These are phyloP conservation scores for Canavalia ensiformis DNA, from an alignment of 306 rosid genomes.

Conservation along the genomic window DNA sequence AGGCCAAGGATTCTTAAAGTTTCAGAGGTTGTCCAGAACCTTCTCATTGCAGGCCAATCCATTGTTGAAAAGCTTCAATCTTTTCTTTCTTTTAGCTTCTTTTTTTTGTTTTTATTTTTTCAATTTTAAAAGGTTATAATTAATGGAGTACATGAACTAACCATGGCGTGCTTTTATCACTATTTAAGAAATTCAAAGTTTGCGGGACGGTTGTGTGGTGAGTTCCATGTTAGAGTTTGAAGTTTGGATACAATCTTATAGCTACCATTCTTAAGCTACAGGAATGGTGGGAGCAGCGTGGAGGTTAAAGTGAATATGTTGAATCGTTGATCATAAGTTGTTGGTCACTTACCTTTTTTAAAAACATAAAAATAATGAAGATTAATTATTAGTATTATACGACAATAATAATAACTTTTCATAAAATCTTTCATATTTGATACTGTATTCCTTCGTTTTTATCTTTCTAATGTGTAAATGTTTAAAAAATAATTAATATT, in stretches of 20 bases:
- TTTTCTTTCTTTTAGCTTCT: not conserved
- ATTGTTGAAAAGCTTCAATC: conserved; percentile 41
- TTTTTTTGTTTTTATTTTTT: not conserved
- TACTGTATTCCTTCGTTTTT: no score
- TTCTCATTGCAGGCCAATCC: conserved; percentile 30
- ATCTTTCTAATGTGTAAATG: no score
- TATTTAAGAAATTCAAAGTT: not conserved
- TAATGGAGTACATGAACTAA: not conserved
- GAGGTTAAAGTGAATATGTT: not conserved
- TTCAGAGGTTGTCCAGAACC: conserved; percentile 50
- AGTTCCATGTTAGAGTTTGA: not conserved
- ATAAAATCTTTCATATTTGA: no score
- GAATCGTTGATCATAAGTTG: no score
- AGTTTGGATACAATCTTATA: not conserved
- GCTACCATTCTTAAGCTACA: conserved; percentile 42
- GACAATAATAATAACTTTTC: no score
- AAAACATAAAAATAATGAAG: no score
- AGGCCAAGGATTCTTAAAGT: conserved; percentile 44
- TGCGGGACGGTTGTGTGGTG: not conserved
- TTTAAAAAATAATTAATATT: no score
- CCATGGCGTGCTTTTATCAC: not conserved
- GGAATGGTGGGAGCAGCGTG: conserved; percentile 21
- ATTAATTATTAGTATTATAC: no score
- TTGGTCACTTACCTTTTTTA: not conserved
- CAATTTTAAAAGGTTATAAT: not conserved